Conservation (phyloP, 805 yeast species). For the Yamadazyma laniorum region DNA sequence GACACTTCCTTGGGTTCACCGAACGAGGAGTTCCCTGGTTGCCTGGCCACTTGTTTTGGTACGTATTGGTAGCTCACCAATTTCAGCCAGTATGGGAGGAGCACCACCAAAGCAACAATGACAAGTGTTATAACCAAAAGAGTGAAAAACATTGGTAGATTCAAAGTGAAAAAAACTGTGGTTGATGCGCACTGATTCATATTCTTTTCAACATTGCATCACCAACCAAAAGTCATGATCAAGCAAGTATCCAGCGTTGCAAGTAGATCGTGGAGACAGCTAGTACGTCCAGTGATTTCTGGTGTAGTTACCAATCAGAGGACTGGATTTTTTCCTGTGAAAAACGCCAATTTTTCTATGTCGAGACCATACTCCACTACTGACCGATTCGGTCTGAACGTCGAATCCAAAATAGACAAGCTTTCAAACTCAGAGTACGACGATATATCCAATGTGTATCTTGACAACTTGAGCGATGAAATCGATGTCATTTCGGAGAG, state of each 20-base stretch:
- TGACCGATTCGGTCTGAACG: slow-evolving; percentile 14
- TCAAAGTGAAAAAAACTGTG: slow-evolving; percentile 1
- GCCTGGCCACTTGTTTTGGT: slow-evolving; percentile 17
- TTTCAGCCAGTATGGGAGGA: slow-evolving; percentile 52
- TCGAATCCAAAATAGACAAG: slow-evolving; percentile 42
- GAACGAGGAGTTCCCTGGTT: slow-evolving; percentile 1
- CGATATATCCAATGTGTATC: slow-evolving; percentile 57
- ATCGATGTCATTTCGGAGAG: slow-evolving; percentile 67
- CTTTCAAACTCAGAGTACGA: slow-evolving; percentile 59
- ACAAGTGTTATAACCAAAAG: slow-evolving; percentile 41
- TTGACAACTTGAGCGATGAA: slow-evolving; percentile 66
- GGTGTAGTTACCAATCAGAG: too few species aligned
- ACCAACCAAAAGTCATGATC: neutral
- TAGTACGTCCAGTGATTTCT: too few species aligned
- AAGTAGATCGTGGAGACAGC: too few species aligned
- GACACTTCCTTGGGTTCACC: slow-evolving; percentile 12
- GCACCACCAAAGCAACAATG: slow-evolving; percentile 37
- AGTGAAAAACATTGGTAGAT: slow-evolving; percentile 33
- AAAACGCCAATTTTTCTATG: neutral
- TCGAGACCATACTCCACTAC: slow-evolving; percentile 12
- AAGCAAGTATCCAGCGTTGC: neutral
- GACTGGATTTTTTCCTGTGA: too few species aligned
- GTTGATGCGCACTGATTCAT: neutral
- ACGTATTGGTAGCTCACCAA: slow-evolving; percentile 44
- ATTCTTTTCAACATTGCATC: neutral